Evolutionary conservation across 2,329 filamentous ascomycete genomes (phyloP).

Genomic region (Teratosphaeria nubilosa): DNA sequence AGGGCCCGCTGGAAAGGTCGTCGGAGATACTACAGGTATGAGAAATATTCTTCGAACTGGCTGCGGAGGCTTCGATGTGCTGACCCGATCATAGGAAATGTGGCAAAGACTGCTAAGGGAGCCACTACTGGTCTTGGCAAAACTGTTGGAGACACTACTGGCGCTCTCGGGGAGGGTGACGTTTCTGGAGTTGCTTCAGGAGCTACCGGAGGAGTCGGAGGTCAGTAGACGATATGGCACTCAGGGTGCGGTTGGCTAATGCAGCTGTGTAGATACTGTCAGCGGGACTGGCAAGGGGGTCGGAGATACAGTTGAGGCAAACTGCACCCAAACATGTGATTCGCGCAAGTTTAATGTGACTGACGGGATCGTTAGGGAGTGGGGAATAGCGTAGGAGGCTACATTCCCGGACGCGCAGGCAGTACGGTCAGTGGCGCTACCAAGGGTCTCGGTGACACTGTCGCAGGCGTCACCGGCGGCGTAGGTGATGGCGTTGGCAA

Average conservation of each 20-base stretch:
- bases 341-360: background rate
- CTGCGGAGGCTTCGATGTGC: background rate
- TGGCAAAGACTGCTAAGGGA: conserved; percentile 1
- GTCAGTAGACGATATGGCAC: background rate
- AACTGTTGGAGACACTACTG: conserved; percentile 30
- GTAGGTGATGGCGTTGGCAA: conserved; percentile 36
- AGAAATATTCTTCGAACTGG: background rate
- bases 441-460: conserved; percentile 31
- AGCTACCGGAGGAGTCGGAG: conserved; percentile 20
- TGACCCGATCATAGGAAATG: background rate
- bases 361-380: conserved; percentile 6
- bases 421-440: conserved; percentile 33
- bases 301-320: conserved; percentile 23
- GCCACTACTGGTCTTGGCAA: conserved; percentile 4
- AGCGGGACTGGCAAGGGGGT: conserved; percentile 19
- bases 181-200: conserved; percentile 29
- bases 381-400: conserved; percentile 29
- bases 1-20: conserved; percentile 25
- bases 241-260: background rate
- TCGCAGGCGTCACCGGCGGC: conserved; percentile 31
- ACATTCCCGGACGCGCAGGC: conserved; percentile 29
- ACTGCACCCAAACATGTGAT: background rate
- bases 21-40: conserved; percentile 13
- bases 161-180: conserved; percentile 34
- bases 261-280: conserved; percentile 6